phyloP scores from a whole-genome alignment of 2,329 filamentous ascomycete species.

The Monilinia vaccinii-corymbosi region DNA sequence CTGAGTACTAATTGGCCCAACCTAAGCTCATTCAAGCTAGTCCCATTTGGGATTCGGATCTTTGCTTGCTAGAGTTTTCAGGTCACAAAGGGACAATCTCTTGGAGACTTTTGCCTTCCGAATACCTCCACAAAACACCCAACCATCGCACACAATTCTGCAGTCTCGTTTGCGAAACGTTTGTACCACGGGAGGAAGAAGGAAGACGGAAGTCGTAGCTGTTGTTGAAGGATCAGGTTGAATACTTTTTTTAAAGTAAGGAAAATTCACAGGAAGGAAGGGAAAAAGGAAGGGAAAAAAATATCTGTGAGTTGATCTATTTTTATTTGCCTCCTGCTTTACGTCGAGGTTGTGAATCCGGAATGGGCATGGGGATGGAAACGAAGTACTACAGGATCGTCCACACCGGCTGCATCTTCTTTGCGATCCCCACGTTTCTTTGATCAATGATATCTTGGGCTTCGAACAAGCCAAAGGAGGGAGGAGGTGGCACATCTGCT shows the following conservation, averaged over 20 bases:
- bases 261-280: conserved; percentile 10
- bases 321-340: neutral
- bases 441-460: neutral
- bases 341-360: neutral
- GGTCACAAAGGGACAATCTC: conserved; percentile 4
- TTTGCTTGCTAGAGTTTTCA: conserved; percentile 3
- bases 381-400: neutral
- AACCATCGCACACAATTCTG: conserved; percentile 21
- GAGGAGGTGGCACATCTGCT: conserved; percentile 18
- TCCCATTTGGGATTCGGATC: neutral
- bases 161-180: conserved; percentile 18
- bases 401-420: neutral
- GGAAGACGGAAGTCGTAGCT: conserved; percentile 26
- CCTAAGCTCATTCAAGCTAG: neutral
- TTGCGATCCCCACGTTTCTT: neutral
- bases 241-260: conserved; percentile 14
- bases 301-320: neutral
- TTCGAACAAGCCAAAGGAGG: conserved; percentile 3
- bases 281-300: neutral
- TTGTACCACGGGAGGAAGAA: conserved; percentile 27
- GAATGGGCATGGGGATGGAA: neutral
- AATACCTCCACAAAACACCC: conserved; percentile 8
- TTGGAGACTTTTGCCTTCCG: conserved; percentile 4
- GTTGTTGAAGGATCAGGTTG: conserved; percentile 22
- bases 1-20: neutral